phyloP scores from a whole-genome alignment of 169 alveolate species.

The Perkinsus marinus region DNA sequence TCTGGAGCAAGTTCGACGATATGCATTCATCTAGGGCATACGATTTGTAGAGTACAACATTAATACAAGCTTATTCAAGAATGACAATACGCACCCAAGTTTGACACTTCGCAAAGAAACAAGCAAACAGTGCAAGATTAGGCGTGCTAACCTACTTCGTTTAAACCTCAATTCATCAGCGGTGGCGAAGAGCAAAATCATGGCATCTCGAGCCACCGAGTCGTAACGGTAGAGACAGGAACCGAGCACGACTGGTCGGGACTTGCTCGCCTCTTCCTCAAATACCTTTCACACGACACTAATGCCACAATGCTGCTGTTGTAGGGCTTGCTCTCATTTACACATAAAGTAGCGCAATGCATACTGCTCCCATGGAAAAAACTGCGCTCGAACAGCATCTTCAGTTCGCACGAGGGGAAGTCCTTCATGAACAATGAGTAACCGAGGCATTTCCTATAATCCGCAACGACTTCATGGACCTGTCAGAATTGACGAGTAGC shows the following conservation, averaged over 20 bases:
- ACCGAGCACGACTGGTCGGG: not conserved
- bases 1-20: too few species aligned
- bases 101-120: too few species aligned
- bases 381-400: not conserved
- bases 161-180: not conserved
- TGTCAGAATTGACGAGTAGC: not conserved
- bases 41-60: too few species aligned
- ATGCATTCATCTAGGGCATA: too few species aligned
- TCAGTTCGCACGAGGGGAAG: not conserved
- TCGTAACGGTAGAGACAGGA: not conserved
- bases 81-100: too few species aligned
- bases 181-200: not conserved
- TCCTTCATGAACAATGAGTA: not conserved
- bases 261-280: not conserved
- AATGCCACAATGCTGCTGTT: not conserved
- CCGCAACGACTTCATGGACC: not conserved
- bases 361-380: not conserved
- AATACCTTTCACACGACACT: not conserved
- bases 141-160: not conserved
- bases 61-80: too few species aligned
- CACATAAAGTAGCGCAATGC: not conserved
- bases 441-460: not conserved
- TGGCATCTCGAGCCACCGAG: not conserved
- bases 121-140: too few species aligned
- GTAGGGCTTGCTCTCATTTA: not conserved